Conservation (phyloP, 805 yeast species). For the Ogataea methanolica region DNA sequence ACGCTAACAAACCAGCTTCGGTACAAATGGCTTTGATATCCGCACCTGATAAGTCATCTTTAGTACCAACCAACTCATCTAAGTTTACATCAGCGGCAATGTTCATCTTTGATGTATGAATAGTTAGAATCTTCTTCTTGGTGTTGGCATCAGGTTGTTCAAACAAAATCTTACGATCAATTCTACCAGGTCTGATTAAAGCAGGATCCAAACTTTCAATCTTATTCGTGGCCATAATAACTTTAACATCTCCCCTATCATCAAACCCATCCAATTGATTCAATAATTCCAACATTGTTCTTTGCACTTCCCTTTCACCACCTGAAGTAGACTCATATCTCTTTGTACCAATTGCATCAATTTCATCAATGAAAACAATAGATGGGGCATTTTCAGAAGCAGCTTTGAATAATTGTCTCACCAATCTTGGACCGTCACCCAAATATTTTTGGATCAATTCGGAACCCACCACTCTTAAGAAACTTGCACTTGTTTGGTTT, state of each 20-base stretch:
- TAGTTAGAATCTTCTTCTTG: constrained; percentile 85
- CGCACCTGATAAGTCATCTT: constrained; percentile 95
- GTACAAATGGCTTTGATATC: constrained; percentile 97
- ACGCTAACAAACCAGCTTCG: constrained; percentile 92
- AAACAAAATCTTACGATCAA: constrained; percentile 90
- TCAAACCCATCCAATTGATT: constrained; percentile 97
- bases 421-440: constrained; percentile 96
- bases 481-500: constrained; percentile 94
- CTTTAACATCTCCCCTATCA: constrained; percentile 95
- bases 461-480: constrained; percentile 92
- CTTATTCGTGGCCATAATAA: constrained; percentile 96
- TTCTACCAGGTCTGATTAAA: constrained; percentile 93
- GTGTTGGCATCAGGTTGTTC: constrained; percentile 94
- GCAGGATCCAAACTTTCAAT: constrained; percentile 95
- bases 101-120: constrained; percentile 92
- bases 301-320: constrained; percentile 95
- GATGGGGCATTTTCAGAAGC: constrained; percentile 98
- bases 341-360: constrained; percentile 98
- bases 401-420: constrained; percentile 90
- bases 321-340: constrained; percentile 90
- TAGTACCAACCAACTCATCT: constrained; percentile 81
- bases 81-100: constrained; percentile 82
- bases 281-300: constrained; percentile 94
- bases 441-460: constrained; percentile 94
- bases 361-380: constrained; percentile 97